Evolutionary conservation across 2,329 filamentous ascomycete species (phyloP), one percentile per base, ranked within the genome.

Genomic region (Sclerotinia glacialis): DNA sequence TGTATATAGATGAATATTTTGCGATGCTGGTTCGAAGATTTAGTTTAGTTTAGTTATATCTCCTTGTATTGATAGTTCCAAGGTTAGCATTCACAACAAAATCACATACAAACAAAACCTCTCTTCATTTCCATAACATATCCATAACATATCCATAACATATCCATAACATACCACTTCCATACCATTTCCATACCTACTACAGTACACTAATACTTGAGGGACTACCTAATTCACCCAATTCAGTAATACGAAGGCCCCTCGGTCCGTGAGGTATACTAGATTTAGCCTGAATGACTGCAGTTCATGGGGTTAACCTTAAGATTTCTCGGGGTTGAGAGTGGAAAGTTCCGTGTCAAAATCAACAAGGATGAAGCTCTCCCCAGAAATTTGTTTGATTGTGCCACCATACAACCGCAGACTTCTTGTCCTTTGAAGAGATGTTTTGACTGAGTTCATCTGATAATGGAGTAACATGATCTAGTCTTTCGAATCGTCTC

Each of bases 281-380:
- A 40, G 6, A 47, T 47, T 34, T 31, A 59, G 56, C 6, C 56
- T 59, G 21, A 59, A 23, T 16, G 21, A 5, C 3, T 14, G 11
- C 21, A 46, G 23, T 46, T 42, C 34, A 40, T n/a, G 1, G 9
- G 8, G 12, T 55, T 40, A 9, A 11, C 2, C 9, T 53, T 34
- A 12, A 47, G 40, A 16, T 34, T 12, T 46, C 26, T 46, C 26
- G 34, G 23, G 23, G 21, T 60, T 21, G 14, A 34, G 0, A 6
- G 28, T 44, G 56, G 56, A 60, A 60, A 23, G 44, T 49, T 50
- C 44, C 58, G 58, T 49, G 44, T 12, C 31, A 2, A 23, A 21
- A 7, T 9, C 26, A 61, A n/a, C 44, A 61, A 31, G 58, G 58
- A 40, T 61, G n/a, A 49, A 49, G 58, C 44, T 61, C 21, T 61